These are phyloP conservation scores for Liriodendron chinense DNA, from an alignment of 164 flowering plant species.

Conservation along the genomic window DNA sequence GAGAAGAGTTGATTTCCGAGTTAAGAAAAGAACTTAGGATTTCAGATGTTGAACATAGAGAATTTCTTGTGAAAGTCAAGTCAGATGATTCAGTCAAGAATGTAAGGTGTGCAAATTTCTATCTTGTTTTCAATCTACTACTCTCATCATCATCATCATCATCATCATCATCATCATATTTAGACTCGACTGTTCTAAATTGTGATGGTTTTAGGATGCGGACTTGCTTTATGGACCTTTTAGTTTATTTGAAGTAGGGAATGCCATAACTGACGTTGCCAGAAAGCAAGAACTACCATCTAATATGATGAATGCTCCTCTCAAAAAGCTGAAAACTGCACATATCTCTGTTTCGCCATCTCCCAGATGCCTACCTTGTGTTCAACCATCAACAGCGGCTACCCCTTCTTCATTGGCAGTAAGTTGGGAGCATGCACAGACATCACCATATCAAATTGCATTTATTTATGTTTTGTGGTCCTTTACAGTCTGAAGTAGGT, in stretches of 20 bases:
- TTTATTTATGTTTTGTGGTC: neutral
- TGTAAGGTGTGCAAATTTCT: constrained; percentile 29
- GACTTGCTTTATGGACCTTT: constrained; percentile 5
- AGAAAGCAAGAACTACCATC: constrained; percentile 12
- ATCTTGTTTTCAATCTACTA: neutral
- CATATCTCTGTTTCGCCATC: constrained; percentile 7
- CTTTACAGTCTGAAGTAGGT: neutral
- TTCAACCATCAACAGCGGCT: constrained; percentile 22
- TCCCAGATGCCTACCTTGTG: constrained; percentile 12
- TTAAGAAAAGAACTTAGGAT: constrained; percentile 42
- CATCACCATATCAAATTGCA: no score
- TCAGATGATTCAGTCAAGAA: constrained; percentile 28
- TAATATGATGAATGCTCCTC: constrained; percentile 4
- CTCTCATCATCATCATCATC: neutral
- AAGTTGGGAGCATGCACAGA: constrained; percentile 5
- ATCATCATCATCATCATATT: neutral
- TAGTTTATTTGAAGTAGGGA: constrained; percentile 21
- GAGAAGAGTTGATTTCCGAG: constrained; percentile 31
- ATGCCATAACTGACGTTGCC: constrained; percentile 18
- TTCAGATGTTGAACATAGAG: constrained; percentile 39
- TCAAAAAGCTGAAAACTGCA: constrained; percentile 20
- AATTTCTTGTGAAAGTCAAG: constrained; percentile 27
- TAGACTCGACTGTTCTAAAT: neutral
- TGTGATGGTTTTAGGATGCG: constrained; percentile 1
- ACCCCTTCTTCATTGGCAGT: constrained; percentile 15